Base-by-base conservation (phyloP, 192 early-diverging fungal genomes). In the Coemansia furcata region DNA sequence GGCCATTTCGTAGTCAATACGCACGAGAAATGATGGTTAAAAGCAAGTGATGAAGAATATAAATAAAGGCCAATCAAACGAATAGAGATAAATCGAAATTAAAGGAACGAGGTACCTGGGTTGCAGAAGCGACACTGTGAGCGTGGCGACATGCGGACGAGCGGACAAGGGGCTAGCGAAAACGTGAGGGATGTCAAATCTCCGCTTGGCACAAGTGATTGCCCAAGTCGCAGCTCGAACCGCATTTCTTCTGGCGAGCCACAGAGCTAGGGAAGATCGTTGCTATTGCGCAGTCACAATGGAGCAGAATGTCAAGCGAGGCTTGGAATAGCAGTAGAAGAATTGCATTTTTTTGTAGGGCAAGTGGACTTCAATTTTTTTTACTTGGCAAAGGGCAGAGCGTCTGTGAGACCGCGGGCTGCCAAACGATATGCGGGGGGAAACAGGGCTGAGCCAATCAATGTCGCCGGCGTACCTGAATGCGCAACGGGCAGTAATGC, bases 1-100 rank as follows among this genome's bases (percentile, higher is more conserved):
- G 58, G 85, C 85, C 93, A 93, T 92, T 68, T 67, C 73, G 39
- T 66, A n/a, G 64, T 71, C 64, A 66, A 55, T n/a, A 58, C 46
- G 64, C 42, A 30, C 55, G 29, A 57, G 60, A 58, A 57, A 63
- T 55, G 63, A 39, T 37, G 15, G 42, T 14, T 33, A 69, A 21
- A 44, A 35, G 37, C n/a, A 29, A 32, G 21, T 23, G 33, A 30
- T 6, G 40, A 63, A 42, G 17, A 64, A 64, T 47, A 63, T 29
- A 63, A 42, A 43, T 47, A 37, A 37, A 32, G 65, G 15, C 14
- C 12, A 33, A 55, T 37, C 12, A 62, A 19, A 60, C 33, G 12
- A n/a, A 44, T 47, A 21, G 40, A 42, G 46, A 23, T 26, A 26
- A 49, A 49, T 40, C 23, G 60, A 66, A 57, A 52, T 50, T 35